A percentile compares a stretch with the other conserved stretches of the same genome.
Conservation (phyloP, 345 rosid species). For the Erodium maritimum region DNA sequence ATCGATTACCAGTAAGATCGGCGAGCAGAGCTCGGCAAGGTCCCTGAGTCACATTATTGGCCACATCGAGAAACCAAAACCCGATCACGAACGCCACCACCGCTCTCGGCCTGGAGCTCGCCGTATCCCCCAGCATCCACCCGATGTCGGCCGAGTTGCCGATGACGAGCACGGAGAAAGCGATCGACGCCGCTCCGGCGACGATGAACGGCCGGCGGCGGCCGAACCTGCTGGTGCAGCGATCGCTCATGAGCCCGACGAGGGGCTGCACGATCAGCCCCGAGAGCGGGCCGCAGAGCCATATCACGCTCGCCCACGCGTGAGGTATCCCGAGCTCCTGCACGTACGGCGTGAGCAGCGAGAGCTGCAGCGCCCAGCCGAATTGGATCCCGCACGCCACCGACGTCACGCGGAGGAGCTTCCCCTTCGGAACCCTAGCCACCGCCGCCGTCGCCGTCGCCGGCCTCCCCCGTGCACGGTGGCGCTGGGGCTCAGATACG, state of each 20-base stretch:
- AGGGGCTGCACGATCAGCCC: conserved; percentile 85
- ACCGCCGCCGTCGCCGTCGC: conserved; percentile 18
- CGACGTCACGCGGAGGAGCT: conserved; percentile 79
- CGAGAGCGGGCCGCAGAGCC: conserved; percentile 97
- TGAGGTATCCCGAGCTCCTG: conserved; percentile 97
- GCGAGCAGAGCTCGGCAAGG: conserved; percentile 95
- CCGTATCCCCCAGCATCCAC: conserved; percentile 69
- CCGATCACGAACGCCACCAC: conserved; percentile 65
- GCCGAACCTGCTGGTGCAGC: conserved; percentile 73
- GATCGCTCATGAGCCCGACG: conserved; percentile 87
- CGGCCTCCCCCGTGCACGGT: conserved; percentile 17
- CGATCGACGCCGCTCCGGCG: conserved; percentile 46
- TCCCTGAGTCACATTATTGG: conserved; percentile 91
- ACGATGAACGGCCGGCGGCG: conserved; percentile 87
- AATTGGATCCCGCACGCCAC: conserved; percentile 92
- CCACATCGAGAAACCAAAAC: conserved; percentile 88
- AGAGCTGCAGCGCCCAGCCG: conserved; percentile 98
- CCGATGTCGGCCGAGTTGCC: conserved; percentile 89
- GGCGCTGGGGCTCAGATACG: conserved; percentile 22
- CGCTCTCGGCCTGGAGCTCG: conserved; percentile 49
- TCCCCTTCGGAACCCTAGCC: conserved; percentile 42
- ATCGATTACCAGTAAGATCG: conserved; percentile 71
- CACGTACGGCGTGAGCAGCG: conserved; percentile 84
- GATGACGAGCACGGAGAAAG: conserved; percentile 49
- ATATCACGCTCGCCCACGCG: conserved; percentile 88